Conservation (phyloP, 2,329 filamentous ascomycete species). For the Kalmusia sp. region DNA sequence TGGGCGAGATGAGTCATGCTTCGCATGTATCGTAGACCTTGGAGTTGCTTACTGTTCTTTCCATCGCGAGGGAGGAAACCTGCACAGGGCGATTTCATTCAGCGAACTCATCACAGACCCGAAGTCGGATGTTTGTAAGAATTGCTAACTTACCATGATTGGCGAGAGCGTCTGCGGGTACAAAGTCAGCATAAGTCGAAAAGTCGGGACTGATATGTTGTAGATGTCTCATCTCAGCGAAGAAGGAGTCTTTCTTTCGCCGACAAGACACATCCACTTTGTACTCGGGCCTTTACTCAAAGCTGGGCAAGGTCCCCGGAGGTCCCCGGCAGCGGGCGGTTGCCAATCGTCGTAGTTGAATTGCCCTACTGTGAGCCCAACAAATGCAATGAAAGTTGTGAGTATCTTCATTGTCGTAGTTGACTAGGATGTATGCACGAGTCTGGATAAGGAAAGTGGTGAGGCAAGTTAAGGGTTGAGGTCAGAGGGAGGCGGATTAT, state of each 20-base stretch:
- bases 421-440: background rate
- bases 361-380: background rate
- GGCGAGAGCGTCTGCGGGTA: conserved; percentile 38
- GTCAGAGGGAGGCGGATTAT: too few species aligned
- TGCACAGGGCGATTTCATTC: too few species aligned
- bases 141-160: conserved; percentile 38
- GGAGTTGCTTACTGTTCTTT: conserved; percentile 11
- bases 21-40: too few species aligned
- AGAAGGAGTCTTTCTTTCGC: too few species aligned
- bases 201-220: too few species aligned
- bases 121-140: too few species aligned
- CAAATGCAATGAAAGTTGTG: background rate
- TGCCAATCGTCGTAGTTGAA: conserved; percentile 9
- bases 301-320: conserved; percentile 38
- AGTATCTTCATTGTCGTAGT: conserved; percentile 2
- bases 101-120: too few species aligned
- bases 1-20: too few species aligned
- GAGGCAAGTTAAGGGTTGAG: background rate
- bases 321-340: conserved; percentile 14
- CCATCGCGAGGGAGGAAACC: conserved; percentile 40
- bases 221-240: too few species aligned
- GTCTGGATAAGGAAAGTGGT: background rate
- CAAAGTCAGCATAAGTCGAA: too few species aligned
- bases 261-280: too few species aligned
- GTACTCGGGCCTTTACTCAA: too few species aligned